phyloP scores from a whole-genome alignment of 495 filamentous ascomycete species.

The Hypomontagnella submonticulosa region DNA sequence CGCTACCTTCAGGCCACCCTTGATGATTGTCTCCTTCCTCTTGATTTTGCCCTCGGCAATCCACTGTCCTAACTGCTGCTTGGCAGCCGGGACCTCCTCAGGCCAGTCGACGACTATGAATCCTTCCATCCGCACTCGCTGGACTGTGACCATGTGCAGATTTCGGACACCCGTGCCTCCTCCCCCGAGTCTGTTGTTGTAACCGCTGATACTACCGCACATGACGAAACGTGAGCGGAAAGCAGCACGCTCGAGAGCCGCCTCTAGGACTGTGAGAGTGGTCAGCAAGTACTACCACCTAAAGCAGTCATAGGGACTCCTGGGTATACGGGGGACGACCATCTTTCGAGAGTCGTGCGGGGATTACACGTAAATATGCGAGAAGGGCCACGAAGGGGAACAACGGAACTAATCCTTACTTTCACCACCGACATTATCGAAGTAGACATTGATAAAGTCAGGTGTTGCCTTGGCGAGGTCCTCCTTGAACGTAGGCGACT shows the following conservation, averaged over 20 bases:
- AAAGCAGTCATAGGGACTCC: too few species aligned
- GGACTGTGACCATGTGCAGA: constrained; percentile 49
- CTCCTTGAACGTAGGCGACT: constrained; percentile 63
- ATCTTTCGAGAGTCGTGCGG: neutral
- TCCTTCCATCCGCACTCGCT: constrained; percentile 65
- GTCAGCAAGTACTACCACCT: neutral
- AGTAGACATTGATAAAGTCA: constrained; percentile 72
- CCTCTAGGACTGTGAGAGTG: constrained; percentile 64
- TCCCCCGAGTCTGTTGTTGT: constrained; percentile 55
- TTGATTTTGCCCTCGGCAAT: constrained; percentile 66
- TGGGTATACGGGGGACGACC: too few species aligned
- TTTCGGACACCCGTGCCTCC: constrained; percentile 45
- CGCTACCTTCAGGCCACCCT: constrained; percentile 62
- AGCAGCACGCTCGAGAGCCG: constrained; percentile 67
- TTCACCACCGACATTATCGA: constrained; percentile 66
- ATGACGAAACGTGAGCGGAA: constrained; percentile 67
- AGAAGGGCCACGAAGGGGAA: neutral
- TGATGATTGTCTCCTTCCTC: constrained; percentile 65
- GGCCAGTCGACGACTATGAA: constrained; percentile 70
- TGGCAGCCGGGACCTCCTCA: constrained; percentile 53
- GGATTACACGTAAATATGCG: neutral
- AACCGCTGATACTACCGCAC: constrained; percentile 64
- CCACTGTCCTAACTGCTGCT: constrained; percentile 61
- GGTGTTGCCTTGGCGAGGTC: constrained; percentile 70
- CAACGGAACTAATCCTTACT: constrained; percentile 43